Conservation (phyloP, 768 basidiomycete genomes). For the Lactarius sp. region DNA sequence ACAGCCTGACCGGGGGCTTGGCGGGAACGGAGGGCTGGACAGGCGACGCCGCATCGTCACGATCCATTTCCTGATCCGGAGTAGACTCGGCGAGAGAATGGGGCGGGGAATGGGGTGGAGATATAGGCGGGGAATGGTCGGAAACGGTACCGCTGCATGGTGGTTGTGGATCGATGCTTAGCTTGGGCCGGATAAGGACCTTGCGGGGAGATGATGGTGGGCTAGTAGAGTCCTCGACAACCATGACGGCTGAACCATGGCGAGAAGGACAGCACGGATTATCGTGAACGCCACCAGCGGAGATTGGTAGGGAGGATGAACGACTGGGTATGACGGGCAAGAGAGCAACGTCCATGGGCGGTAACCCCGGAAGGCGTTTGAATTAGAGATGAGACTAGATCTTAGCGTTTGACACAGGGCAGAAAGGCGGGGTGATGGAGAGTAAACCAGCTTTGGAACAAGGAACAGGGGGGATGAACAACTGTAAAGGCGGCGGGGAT, state of each 20-base stretch:
- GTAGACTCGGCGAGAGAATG: constrained; percentile 8
- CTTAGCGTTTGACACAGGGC: not conserved
- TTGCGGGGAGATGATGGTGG: constrained; percentile 19
- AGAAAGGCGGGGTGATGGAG: not conserved
- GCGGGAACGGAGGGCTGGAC: constrained; percentile 23
- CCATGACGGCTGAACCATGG: constrained; percentile 21
- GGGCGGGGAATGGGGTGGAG: constrained; percentile 17
- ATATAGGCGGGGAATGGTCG: constrained; percentile 8
- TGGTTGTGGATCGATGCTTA: constrained; percentile 14
- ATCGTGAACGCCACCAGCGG: constrained; percentile 2
- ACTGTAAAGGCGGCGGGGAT: not conserved
- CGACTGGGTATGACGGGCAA: constrained; percentile 13
- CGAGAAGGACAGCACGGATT: constrained; percentile 11
- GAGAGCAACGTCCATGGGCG: constrained; percentile 20
- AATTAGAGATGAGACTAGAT: not conserved
- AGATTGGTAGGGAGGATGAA: constrained; percentile 22
- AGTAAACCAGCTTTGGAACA: constrained; percentile 3
- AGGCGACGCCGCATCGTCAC: constrained; percentile 12
- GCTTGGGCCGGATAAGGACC: constrained; percentile 9
- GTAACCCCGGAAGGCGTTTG: constrained; percentile 2
- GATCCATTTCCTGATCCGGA: constrained; percentile 20
- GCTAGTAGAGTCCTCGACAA: constrained; percentile 18
- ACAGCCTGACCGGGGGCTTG: constrained; percentile 47
- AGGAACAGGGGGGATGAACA: not conserved
- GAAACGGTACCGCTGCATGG: not conserved